phyloP scores from a whole-genome alignment of 441 rosid genomes.

The Pelargonium myrrhifolium region DNA sequence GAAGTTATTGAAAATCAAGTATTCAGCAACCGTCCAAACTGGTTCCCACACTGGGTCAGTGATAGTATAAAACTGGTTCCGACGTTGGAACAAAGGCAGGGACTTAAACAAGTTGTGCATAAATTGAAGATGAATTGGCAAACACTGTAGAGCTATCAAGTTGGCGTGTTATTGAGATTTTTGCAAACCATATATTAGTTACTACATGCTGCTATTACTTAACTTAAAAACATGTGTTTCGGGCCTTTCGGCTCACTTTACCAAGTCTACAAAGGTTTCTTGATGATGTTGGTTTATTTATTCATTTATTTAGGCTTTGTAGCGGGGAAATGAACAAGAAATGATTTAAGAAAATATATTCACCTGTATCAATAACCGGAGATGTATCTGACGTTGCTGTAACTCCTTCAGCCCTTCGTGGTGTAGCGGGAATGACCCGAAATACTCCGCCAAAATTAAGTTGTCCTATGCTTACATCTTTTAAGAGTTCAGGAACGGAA shows the following conservation, averaged over 20 bases:
- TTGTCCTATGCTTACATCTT: slow-evolving; percentile 49
- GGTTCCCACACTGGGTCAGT: neutral
- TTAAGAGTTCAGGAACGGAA: slow-evolving; percentile 64
- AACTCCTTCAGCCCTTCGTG: slow-evolving; percentile 35
- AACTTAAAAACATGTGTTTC: neutral
- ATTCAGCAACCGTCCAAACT: slow-evolving; percentile 1
- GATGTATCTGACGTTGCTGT: slow-evolving; percentile 29
- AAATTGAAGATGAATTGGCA: neutral
- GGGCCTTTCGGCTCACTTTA: neutral
- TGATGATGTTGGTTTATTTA: neutral
- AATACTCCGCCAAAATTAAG: slow-evolving; percentile 47
- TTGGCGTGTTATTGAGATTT: neutral
- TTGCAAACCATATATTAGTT: neutral
- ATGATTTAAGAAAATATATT: slow-evolving; percentile 7
- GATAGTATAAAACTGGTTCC: neutral
- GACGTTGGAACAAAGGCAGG: too few relatives aligned
- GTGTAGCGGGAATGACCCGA: slow-evolving; percentile 70
- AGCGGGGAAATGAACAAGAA: neutral
- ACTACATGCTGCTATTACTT: neutral
- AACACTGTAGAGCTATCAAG: neutral
- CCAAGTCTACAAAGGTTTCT: neutral
- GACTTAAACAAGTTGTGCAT: too few relatives aligned
- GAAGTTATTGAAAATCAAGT: slow-evolving; percentile 1
- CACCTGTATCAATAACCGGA: slow-evolving; percentile 43
- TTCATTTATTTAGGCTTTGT: neutral